A percentile compares a stretch with the other conserved stretches of the same genome.
Conservation (phyloP, 2,329 filamentous ascomycete species). For the Amphichorda felina region DNA sequence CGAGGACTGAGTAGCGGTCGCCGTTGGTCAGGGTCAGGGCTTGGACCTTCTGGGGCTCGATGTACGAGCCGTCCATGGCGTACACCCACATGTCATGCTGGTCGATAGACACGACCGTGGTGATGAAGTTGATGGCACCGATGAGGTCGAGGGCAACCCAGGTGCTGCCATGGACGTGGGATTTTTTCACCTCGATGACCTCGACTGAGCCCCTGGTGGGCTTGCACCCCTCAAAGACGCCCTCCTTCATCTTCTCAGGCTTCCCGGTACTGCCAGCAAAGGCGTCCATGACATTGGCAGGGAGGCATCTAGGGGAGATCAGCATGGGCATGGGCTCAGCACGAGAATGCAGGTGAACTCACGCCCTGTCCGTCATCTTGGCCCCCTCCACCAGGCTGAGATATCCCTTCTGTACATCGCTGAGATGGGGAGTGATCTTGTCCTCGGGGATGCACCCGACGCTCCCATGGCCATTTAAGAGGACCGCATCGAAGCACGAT, state of each 20-base stretch:
- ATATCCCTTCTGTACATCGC: constrained; percentile 15
- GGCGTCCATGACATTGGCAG: constrained; percentile 25
- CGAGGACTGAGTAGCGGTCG: constrained; percentile 36
- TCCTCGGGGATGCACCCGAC: constrained; percentile 36
- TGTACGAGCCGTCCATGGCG: constrained; percentile 40
- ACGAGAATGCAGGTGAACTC: not conserved
- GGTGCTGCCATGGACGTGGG: no score
- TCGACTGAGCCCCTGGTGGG: constrained; percentile 30
- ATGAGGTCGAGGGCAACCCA: constrained; percentile 46
- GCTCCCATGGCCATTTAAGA: constrained; percentile 50
- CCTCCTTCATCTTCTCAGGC: constrained; percentile 24
- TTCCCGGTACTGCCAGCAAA: constrained; percentile 11
- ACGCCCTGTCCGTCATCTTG: constrained; percentile 29
- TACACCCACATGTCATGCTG: constrained; percentile 41
- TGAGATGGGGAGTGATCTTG: constrained; percentile 26
- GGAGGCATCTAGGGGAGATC: constrained; percentile 17
- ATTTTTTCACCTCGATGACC: constrained; percentile 28
- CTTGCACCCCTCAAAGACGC: constrained; percentile 33
- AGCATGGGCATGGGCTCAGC: not conserved
- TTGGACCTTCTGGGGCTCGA: constrained; percentile 37
- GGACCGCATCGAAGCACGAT: constrained; percentile 46
- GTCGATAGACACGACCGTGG: constrained; percentile 34
- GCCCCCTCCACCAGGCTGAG: constrained; percentile 15
- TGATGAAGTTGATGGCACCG: constrained; percentile 33
- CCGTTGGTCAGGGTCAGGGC: constrained; percentile 36